Percentiles rank a stretch among this genome's conserved stretches.
phyloP scores from a whole-genome alignment of 306 rosid species.

The Geum urbanum region DNA sequence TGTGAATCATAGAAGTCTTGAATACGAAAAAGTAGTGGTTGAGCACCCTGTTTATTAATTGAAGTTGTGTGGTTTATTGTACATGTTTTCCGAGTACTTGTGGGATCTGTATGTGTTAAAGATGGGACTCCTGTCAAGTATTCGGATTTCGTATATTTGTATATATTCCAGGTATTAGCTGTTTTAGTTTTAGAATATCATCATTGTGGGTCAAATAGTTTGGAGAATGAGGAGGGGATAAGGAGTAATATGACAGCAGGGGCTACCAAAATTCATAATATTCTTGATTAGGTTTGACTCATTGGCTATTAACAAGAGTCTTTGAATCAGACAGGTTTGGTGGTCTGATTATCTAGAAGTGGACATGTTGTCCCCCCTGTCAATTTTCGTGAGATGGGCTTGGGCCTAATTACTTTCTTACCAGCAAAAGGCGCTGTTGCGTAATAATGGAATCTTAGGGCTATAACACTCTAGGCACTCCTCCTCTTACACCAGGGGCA shows the following conservation, averaged over 20 bases:
- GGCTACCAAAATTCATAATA: background rate
- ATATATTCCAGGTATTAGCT: too few relatives aligned
- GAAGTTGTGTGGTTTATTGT: background rate
- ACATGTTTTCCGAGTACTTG: background rate
- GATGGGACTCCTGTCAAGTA: background rate
- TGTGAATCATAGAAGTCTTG: background rate
- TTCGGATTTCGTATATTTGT: background rate
- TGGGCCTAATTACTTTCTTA: background rate
- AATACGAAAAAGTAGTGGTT: background rate
- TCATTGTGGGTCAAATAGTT: background rate
- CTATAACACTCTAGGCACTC: background rate
- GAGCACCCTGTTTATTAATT: background rate
- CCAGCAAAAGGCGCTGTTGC: background rate
- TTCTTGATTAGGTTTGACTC: slow-evolving; percentile 8
- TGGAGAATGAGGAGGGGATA: background rate
- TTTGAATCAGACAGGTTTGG: background rate
- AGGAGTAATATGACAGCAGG: background rate
- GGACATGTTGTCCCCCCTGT: background rate
- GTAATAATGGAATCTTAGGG: background rate
- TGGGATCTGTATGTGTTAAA: background rate
- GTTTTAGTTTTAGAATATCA: background rate
- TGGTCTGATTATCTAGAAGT: background rate
- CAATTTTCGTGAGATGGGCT: background rate
- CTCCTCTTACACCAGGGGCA: background rate
- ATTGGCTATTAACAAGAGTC: background rate